phyloP scores from a whole-genome alignment of 805 yeast genomes.

The Metschnikowia arizonensis region DNA sequence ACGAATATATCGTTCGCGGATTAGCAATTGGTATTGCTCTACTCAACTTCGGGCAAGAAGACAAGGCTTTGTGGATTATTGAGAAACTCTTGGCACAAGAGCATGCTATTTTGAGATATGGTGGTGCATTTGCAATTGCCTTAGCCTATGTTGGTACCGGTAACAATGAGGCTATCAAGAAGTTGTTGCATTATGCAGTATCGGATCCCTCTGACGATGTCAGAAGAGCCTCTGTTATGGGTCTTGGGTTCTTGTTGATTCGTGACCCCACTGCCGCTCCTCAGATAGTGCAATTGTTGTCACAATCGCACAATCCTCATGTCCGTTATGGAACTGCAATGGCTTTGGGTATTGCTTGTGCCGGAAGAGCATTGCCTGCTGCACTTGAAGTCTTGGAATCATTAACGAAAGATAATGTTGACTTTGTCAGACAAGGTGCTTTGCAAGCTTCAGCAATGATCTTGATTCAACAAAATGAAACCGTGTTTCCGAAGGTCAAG shows the following conservation, averaged over 20 bases:
- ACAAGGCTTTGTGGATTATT: slow-evolving; percentile 66
- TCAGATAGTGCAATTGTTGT: slow-evolving; percentile 84
- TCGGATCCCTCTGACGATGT: slow-evolving; percentile 96
- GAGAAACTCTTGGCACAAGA: slow-evolving; percentile 66
- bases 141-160: slow-evolving; percentile 97
- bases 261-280: slow-evolving; percentile 94
- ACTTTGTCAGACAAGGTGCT: slow-evolving; percentile 98
- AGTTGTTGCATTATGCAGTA: slow-evolving; percentile 86
- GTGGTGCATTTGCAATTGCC: slow-evolving; percentile 93
- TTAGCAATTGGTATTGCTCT: slow-evolving; percentile 85
- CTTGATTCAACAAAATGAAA: slow-evolving; percentile 81
- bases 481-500: slow-evolving; percentile 72
- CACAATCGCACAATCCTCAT: slow-evolving; percentile 95
- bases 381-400: slow-evolving; percentile 94
- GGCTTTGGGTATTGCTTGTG: slow-evolving; percentile 96
- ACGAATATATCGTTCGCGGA: slow-evolving; percentile 93
- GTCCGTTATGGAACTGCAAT: slow-evolving; percentile 97
- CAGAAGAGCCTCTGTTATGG: slow-evolving; percentile 91
- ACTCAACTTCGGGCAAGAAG: slow-evolving; percentile 81
- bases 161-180: slow-evolving; percentile 78
- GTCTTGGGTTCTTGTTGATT: slow-evolving; percentile 84
- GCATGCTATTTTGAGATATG: slow-evolving; percentile 83
- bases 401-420: slow-evolving; percentile 87
- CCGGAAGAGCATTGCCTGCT: slow-evolving; percentile 83
- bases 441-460: slow-evolving; percentile 89